Evolutionary conservation across 805 yeast genomes (phyloP), one percentile per base, ranked within the genome.

Genomic region (Ogataea parapolymorpha): DNA sequence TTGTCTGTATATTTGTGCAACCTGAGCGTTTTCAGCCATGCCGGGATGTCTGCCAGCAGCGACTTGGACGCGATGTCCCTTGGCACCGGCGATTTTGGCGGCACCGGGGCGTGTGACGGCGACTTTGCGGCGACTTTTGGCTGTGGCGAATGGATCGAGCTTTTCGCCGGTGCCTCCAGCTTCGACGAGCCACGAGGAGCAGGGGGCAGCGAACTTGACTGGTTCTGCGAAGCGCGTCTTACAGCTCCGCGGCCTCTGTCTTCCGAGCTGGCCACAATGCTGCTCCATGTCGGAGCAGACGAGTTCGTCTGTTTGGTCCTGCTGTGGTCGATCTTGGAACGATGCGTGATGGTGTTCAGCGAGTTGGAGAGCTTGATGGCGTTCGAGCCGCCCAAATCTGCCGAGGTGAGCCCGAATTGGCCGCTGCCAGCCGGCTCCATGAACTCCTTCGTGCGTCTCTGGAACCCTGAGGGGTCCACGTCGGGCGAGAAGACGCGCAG

Each of bases 1-100:
- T 85, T 84, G 26, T 81, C 89, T 1, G 98, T 90, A 67, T 93
- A 93, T 65, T 93, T 93, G 71, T 93, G 99, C 55, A 93, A 72
- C 49, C 99, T 71, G 46, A 91, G 69, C 10, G 89, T 74, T 62
- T 95, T 83, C 62, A 93, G 72, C 99, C 99, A 93, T 8, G 84
- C 82, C 2, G 97, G 95, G 35, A 93, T 79, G 59, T 93, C 91
- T 45, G 70, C 66, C 54, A 93, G 69, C 46, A 80, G 64, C 45
- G 75, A 76, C 31, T 67, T 67, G 35, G 71, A 75, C 3, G 80
- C 71, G 47, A 78, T 66, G 44, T 74, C 78, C 35, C 68, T 68
- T 5, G 78, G 71, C 42, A 74, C 72, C 33, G 75, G 72, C 2
- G 74, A 63, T 44, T 69, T 71, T 17, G 52, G 53, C 14, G 39